Percentiles rank a stretch among this genome's conserved stretches.
These are phyloP conservation scores for Paracoccidioides lutzii DNA, from an alignment of 2,329 filamentous ascomycete species.

Conservation along the genomic window DNA sequence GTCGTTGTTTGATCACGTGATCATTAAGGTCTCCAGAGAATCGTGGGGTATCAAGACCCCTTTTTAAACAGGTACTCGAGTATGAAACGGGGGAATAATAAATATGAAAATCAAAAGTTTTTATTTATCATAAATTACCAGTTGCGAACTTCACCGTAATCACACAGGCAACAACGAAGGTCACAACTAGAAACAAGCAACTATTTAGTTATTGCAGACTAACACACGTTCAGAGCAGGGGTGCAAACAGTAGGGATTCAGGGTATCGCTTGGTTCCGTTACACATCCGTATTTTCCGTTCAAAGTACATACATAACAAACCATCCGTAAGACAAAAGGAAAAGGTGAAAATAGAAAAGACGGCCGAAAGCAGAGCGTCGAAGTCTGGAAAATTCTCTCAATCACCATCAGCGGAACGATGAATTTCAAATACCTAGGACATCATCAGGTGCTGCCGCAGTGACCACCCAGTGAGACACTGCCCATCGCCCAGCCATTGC, in stretches of 20 bases:
- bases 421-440: no score
- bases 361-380: not conserved
- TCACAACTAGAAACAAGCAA: not conserved
- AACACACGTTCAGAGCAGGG: not conserved
- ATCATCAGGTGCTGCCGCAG: not conserved
- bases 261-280: not conserved
- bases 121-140: no score
- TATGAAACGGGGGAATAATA: no score
- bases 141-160: not conserved
- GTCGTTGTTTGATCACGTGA: no score
- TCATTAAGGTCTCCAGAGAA: no score
- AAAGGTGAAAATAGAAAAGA: no score
- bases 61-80: no score
- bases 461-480: not conserved
- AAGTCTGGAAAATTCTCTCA: no score
- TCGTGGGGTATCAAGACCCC: no score
- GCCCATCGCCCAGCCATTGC: not conserved
- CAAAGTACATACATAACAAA: not conserved
- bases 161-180: not conserved
- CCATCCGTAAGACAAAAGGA: not conserved
- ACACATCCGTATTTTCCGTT: not conserved
- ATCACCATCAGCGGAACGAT: not conserved
- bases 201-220: not conserved
- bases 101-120: no score
- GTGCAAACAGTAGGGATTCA: not conserved